Base-by-base conservation (phyloP, 805 yeast genomes). In the Yarrowia sp. region DNA sequence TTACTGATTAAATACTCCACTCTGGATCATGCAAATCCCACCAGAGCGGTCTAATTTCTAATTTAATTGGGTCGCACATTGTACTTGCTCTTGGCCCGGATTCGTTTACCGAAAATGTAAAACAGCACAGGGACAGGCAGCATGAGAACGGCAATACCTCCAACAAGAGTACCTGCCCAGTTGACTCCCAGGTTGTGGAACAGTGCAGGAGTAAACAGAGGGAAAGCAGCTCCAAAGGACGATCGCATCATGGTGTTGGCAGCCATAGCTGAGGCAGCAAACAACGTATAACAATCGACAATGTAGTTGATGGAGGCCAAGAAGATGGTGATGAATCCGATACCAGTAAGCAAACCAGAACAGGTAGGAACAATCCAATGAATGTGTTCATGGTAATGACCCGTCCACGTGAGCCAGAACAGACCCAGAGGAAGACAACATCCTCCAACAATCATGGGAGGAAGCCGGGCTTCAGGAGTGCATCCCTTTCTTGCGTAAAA, bases 401-500 rank as follows among this genome's bases (percentile, higher is more conserved):
- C 97, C 9, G 93, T 79, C 97, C 97, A 92, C 65, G 89, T 84
- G 74, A 92, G 80, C 96, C 96, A 89, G 71, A 91, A 80, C 67
- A 91, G 78, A 63, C 97, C 97, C 63, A 84, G 79, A 33, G 96
- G 88, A 78, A 92, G 90, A 8, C 82, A 73, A 64, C 89, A 68
- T 28, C 87, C 86, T 36, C 96, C 92, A 47, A 82, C 75, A 76
- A 90, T 83, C 88, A 91, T 84, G 38, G 92, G 86, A 15, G 86
- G 84, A 65, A 92, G 79, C 75, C 97, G 84, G 39, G 86, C 88
- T 75, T 92, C 97, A 0, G 97, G 96, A 17, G 86, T 83, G 38
- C 71, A 75, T 72, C 87, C 78, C 35, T 78, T 77, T 45, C 73
- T 75, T 38, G 78, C 72, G 70, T 86, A 89, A 44, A 77, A 75